phyloP scores from a whole-genome alignment of 768 basidiomycete genomes.

The Suillus weaverae region DNA sequence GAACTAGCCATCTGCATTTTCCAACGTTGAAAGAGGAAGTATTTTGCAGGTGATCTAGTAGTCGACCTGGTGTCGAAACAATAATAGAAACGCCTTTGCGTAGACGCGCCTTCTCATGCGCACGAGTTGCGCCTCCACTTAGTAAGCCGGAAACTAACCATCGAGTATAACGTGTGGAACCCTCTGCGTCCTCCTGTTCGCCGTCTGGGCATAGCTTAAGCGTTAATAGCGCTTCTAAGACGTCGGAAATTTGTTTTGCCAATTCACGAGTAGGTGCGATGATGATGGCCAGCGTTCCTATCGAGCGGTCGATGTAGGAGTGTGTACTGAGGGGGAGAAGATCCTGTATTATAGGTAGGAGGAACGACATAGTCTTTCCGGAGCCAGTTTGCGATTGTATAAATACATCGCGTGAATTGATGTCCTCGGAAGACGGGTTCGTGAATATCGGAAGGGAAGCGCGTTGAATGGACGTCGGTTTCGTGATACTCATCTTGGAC shows the following conservation, averaged over 20 bases:
- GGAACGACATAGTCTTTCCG: conserved; percentile 91
- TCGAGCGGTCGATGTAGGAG: conserved; percentile 93
- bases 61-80: conserved; percentile 91
- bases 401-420: conserved; percentile 70
- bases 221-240: conserved; percentile 79
- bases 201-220: conserved; percentile 66
- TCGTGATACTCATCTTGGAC: conserved; percentile 76
- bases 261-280: conserved; percentile 95
- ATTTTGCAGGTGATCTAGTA: conserved; percentile 96
- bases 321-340: conserved; percentile 84
- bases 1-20: conserved; percentile 92
- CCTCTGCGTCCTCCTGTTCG: conserved; percentile 50
- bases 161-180: conserved; percentile 59
- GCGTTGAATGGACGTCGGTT: conserved; percentile 90
- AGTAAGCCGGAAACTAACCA: conserved; percentile 94
- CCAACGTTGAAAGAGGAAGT: conserved; percentile 90
- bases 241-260: conserved; percentile 95
- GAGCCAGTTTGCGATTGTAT: conserved; percentile 98
- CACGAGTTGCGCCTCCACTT: conserved; percentile 89
- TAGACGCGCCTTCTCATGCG: conserved; percentile 94
- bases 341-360: conserved; percentile 93
- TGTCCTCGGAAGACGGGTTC: conserved; percentile 35
- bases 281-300: conserved; percentile 92
- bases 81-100: conserved; percentile 95
- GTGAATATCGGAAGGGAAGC: conserved; percentile 68